A percentile compares a stretch with the other conserved stretches of the same genome.
These are phyloP conservation scores for Lepiota brunneoincarnata DNA, from an alignment of 768 basidiomycete genomes.

Conservation along the genomic window DNA sequence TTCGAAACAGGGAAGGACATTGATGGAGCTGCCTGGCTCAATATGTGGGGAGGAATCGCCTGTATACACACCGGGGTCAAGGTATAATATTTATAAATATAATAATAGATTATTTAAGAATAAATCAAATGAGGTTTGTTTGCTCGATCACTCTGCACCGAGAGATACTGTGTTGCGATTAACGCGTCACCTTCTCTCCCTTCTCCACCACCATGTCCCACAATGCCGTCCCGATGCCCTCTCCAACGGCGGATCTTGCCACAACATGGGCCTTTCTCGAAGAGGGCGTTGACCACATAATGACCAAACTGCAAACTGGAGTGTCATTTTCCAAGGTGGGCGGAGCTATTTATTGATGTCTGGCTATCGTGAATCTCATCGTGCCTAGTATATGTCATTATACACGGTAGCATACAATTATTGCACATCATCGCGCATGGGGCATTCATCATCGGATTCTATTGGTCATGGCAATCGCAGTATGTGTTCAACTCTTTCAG, in stretches of 20 bases:
- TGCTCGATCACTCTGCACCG: slow-evolving; percentile 21
- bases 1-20: slow-evolving; percentile 71
- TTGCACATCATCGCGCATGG: slow-evolving; percentile 70
- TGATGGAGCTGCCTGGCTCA: slow-evolving; percentile 82
- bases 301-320: slow-evolving; percentile 87
- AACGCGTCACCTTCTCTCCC: slow-evolving; percentile 18
- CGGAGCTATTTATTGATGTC: slow-evolving; percentile 1
- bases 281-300: slow-evolving; percentile 88
- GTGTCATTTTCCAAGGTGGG: slow-evolving; percentile 74
- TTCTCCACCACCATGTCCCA: slow-evolving; percentile 30
- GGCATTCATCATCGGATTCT: slow-evolving; percentile 9
- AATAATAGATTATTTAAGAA: slow-evolving; percentile 6
- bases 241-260: slow-evolving; percentile 65
- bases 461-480: slow-evolving; percentile 49
- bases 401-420: slow-evolving; percentile 98
- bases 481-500: slow-evolving; percentile 35
- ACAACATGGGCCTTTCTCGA: slow-evolving; percentile 90
- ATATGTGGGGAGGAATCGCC: slow-evolving; percentile 87
- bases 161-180: not conserved
- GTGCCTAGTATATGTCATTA: slow-evolving; percentile 72
- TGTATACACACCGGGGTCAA: slow-evolving; percentile 85
- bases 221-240: slow-evolving; percentile 53
- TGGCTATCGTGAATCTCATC: slow-evolving; percentile 1
- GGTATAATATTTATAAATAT: slow-evolving; percentile 35
- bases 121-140: slow-evolving; percentile 19